A percentile compares a stretch with the other conserved stretches of the same genome.
phyloP scores from a whole-genome alignment of 495 filamentous ascomycete genomes.

The Thermochaetoides thermophila region DNA sequence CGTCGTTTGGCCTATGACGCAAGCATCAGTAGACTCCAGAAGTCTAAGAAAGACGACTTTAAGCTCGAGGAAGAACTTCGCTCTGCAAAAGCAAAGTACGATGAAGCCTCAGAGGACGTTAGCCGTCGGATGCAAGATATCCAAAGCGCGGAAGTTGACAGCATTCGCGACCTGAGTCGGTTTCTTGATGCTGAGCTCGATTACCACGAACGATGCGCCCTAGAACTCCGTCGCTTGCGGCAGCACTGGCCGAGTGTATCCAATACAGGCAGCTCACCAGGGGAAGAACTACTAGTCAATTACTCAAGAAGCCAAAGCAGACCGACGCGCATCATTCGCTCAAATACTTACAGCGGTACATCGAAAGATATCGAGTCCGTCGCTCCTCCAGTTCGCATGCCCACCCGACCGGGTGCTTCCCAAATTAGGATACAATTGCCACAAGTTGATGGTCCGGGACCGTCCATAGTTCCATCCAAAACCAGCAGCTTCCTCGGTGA shows the following conservation, averaged over 20 bases:
- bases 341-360: constrained; percentile 21
- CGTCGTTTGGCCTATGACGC: constrained; percentile 87
- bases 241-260: constrained; percentile 36
- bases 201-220: constrained; percentile 81
- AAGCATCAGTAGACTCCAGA: constrained; percentile 81
- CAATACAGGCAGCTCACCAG: no score
- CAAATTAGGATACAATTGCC: constrained; percentile 21
- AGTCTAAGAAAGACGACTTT: constrained; percentile 86
- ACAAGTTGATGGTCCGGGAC: constrained; percentile 22
- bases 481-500: constrained; percentile 26
- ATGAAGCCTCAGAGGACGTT: constrained; percentile 90
- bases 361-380: no score
- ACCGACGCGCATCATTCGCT: constrained; percentile 25
- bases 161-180: constrained; percentile 58
- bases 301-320: constrained; percentile 27
- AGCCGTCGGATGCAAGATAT: constrained; percentile 91
- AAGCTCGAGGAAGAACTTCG: constrained; percentile 86
- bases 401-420: constrained; percentile 41
- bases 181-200: constrained; percentile 85
- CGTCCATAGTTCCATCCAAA: constrained; percentile 17
- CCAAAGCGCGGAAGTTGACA: constrained; percentile 78
- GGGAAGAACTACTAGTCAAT: no score
- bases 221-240: constrained; percentile 41
- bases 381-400: constrained; percentile 36
- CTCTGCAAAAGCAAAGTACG: constrained; percentile 86